Base-by-base conservation (phyloP, 805 yeast species). In the Barnettozyma botsteinii region DNA sequence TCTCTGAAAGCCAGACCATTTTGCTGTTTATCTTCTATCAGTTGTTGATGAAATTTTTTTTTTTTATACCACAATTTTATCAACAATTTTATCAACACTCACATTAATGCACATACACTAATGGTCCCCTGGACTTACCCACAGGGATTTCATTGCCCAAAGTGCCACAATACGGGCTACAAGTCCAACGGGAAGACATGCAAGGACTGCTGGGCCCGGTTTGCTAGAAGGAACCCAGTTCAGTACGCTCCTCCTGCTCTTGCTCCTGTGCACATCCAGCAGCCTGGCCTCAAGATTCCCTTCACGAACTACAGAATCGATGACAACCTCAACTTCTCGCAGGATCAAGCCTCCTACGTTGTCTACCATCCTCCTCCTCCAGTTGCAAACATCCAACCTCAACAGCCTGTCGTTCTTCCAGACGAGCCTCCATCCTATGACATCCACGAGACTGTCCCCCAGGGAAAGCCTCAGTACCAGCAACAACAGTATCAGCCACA, bases 81-180 rank as follows among this genome's bases (percentile, higher is more conserved):
- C 5, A 7, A 21, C 13, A 4, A n/a, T 11, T 10, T 10, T 5
- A 8, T 9, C 35, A 31, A 21, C 10, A 7, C 26, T 9, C 19
- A n/a, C 18, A 4, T 8, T 10, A 31, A 14, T 19, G 14, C 10
- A 20, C 18, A 12, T 7, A 22, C 13, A 19, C 19, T 20, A 13
- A 22, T 20, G 14, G 46, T 38, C 7, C 85, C 89, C 1, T 82
- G 85, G 76, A 57, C 59, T 35, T 86, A 83, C 50, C 94, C 95
- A 0, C 57, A 48, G 3, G 70, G 77, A 3, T 81, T 65, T 53
- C 62, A 64, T 41, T 86, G 96, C 54, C 60, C 64, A 8, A 81
- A 80, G 52, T 86, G 96, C 62, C 65, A 70, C 40, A 86, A 86
- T 55, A 81, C 89, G 0, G 95, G 95, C 2, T 69, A 66, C 54